Percentiles rank a stretch among this genome's conserved stretches.
These are phyloP conservation scores for Schwanniomyces occidentalis DNA, from an alignment of 805 yeast genomes.

Conservation along the genomic window DNA sequence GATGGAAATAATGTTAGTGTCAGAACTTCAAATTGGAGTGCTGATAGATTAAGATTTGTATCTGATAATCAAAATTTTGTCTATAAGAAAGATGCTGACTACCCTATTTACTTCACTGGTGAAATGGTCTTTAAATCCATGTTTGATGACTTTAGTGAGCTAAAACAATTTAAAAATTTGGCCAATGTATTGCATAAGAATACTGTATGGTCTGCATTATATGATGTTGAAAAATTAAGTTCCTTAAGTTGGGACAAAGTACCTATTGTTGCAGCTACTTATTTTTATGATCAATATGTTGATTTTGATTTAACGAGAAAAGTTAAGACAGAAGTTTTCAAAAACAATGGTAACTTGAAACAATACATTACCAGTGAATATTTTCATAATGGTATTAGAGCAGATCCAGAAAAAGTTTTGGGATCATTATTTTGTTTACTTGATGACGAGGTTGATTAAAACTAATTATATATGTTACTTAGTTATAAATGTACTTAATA, in stretches of 20 bases:
- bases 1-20: conserved; percentile 31
- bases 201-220: conserved; percentile 37
- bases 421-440: conserved; percentile 40
- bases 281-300: conserved; percentile 52
- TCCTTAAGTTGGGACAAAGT: conserved; percentile 30
- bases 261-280: conserved; percentile 53
- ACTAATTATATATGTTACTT: neutral
- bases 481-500: neutral
- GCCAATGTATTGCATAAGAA: conserved; percentile 38
- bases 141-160: conserved; percentile 49
- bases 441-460: conserved; percentile 39
- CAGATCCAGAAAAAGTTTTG: conserved; percentile 40
- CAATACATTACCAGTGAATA: conserved; percentile 48
- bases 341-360: conserved; percentile 35
- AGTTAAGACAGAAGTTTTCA: conserved; percentile 30
- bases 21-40: conserved; percentile 47
- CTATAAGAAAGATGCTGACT: conserved; percentile 10
- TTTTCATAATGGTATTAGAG: conserved; percentile 53
- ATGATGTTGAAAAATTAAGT: conserved; percentile 30
- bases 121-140: conserved; percentile 57
- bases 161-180: conserved; percentile 38
- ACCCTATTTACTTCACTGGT: conserved; percentile 48
- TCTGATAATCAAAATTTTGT: conserved; percentile 28
- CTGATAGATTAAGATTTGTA: conserved; percentile 37
- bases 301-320: conserved; percentile 43